Evolutionary conservation across 495 filamentous ascomycete genomes (phyloP).

Genomic region (Darksidea phi): DNA sequence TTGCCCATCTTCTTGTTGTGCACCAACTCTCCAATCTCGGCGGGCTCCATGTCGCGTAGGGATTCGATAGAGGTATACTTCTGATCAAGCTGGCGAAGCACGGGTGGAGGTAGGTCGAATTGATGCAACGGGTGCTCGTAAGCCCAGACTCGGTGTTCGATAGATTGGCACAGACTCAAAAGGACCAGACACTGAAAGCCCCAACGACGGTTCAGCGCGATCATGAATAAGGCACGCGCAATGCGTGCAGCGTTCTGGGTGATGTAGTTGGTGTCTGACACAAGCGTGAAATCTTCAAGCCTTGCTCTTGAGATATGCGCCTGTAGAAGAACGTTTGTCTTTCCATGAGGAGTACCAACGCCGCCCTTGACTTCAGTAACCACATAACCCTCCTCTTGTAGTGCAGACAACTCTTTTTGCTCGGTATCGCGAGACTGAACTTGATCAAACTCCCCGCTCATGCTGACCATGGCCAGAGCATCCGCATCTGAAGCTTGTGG

Average conservation of each 20-base stretch:
- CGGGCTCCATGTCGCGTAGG: conserved; percentile 84
- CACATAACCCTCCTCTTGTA: conserved; percentile 59
- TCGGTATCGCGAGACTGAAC: conserved; percentile 90
- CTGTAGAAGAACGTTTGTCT: conserved; percentile 94
- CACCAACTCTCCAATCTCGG: conserved; percentile 88
- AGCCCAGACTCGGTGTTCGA: conserved; percentile 90
- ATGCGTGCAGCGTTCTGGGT: conserved; percentile 94
- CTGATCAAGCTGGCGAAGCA: conserved; percentile 78
- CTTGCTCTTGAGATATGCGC: conserved; percentile 87
- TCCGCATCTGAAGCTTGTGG: conserved; percentile 80
- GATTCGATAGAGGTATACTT: conserved; percentile 74
- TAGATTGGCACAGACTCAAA: conserved; percentile 86
- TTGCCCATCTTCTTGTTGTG: conserved; percentile 85
- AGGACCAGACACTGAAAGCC: conserved; percentile 90
- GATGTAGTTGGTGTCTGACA: conserved; percentile 90
- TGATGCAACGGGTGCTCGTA: conserved; percentile 94
- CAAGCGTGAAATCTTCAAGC: conserved; percentile 87
- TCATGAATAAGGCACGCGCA: conserved; percentile 93
- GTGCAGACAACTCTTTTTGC: conserved; percentile 67
- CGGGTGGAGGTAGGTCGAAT: conserved; percentile 82
- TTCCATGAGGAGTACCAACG: conserved; percentile 75
- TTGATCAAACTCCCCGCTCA: conserved; percentile 96
- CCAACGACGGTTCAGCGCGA: conserved; percentile 90
- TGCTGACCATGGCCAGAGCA: conserved; percentile 88
- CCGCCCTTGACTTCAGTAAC: conserved; percentile 73